Conservation (phyloP, 176 grass and related monocot species). For the Lolium multiflorum region DNA sequence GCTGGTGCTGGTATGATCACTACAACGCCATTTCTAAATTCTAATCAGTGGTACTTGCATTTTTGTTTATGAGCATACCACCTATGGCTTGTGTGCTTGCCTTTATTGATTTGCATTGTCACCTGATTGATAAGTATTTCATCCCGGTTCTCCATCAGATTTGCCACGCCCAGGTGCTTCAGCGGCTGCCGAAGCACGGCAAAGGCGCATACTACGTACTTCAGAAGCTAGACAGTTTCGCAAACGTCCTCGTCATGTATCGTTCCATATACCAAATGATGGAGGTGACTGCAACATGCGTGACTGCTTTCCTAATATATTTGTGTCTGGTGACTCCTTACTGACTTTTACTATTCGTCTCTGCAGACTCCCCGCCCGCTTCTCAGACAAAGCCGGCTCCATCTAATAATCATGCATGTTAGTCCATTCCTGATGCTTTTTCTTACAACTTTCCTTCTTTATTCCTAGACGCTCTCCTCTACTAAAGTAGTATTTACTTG, state of each 20-base stretch:
- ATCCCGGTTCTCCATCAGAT: not conserved
- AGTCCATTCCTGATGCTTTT: not conserved
- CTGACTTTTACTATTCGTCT: not conserved
- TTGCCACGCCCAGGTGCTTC: constrained; percentile 13
- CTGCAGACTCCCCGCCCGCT: not conserved
- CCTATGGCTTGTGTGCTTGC: not conserved
- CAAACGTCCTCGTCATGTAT: not conserved
- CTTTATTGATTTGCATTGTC: not conserved
- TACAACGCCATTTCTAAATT: not conserved
- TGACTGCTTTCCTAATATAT: not conserved
- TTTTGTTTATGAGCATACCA: not conserved
- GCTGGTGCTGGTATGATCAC: constrained; percentile 27
- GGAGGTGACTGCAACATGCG: not conserved
- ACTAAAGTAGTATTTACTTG: not conserved
- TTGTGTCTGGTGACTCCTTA: not conserved
- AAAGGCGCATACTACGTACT: not conserved
- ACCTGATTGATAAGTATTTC: constrained; percentile 1
- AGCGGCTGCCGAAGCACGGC: not conserved
- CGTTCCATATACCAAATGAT: not conserved
- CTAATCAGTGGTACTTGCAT: not conserved
- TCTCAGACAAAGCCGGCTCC: not conserved
- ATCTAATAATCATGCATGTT: constrained; percentile 11
- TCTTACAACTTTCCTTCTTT: not conserved
- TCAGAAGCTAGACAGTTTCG: constrained; percentile 18
- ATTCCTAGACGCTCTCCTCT: not conserved